These are phyloP conservation scores for Cadophora malorum DNA, from an alignment of 2,329 filamentous ascomycete genomes.

Conservation along the genomic window DNA sequence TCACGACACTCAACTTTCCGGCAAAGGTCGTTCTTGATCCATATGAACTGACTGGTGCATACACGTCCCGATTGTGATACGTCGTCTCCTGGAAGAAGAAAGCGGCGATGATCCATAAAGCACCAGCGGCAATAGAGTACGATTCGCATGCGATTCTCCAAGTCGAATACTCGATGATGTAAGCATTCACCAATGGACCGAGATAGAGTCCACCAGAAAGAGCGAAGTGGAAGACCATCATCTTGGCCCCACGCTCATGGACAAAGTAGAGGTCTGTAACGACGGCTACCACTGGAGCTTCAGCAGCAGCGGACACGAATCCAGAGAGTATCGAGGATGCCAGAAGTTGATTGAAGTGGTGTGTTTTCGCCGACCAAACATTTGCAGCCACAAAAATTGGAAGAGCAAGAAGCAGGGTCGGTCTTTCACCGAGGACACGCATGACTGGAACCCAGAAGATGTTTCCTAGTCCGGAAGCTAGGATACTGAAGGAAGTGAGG, in stretches of 20 bases:
- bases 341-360: constrained; percentile 40
- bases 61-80: constrained; percentile 26
- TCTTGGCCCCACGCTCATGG: constrained; percentile 46
- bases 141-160: constrained; percentile 43
- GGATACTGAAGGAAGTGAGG: constrained; percentile 42
- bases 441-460: constrained; percentile 49
- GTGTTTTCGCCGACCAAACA: constrained; percentile 45
- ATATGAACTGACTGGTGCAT: constrained; percentile 9
- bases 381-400: constrained; percentile 45
- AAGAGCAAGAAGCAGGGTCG: constrained; percentile 46
- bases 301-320: constrained; percentile 44
- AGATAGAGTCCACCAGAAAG: constrained; percentile 48
- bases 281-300: constrained; percentile 47
- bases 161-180: constrained; percentile 37
- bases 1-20: constrained; percentile 16
- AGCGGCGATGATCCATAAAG: constrained; percentile 36
- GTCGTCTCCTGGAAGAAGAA: constrained; percentile 41
- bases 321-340: constrained; percentile 43
- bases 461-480: constrained; percentile 46
- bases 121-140: constrained; percentile 41
- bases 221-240: constrained; percentile 50
- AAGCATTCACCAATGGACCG: constrained; percentile 47
- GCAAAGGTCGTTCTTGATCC: constrained; percentile 22
- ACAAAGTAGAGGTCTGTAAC: constrained; percentile 48
- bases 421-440: constrained; percentile 47